These are phyloP conservation scores for Monosporozyma servazzii DNA, from an alignment of 805 yeast species.

Conservation along the genomic window DNA sequence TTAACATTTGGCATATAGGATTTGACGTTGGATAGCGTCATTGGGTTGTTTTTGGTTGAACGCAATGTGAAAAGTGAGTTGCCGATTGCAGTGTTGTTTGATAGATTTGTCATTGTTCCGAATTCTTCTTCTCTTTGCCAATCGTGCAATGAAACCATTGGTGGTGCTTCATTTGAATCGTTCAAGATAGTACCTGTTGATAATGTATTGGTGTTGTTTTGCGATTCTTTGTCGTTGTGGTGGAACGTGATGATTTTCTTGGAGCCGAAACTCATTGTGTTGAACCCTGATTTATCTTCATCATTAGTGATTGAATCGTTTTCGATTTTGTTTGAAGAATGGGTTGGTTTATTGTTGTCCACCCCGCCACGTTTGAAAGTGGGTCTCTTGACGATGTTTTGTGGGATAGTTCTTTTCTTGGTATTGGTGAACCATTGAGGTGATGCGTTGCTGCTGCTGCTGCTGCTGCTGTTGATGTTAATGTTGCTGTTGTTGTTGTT, in stretches of 20 bases:
- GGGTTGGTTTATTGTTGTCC: background rate
- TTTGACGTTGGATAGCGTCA: too few relatives aligned
- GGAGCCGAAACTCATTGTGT: slow-evolving; percentile 33
- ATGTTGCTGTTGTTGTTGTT: background rate
- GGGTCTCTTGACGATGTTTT: slow-evolving; percentile 37
- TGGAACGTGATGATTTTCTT: slow-evolving; percentile 18
- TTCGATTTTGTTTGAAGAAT: background rate
- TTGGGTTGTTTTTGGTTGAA: background rate
- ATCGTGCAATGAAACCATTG: slow-evolving; percentile 33
- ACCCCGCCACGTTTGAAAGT: slow-evolving; percentile 9
- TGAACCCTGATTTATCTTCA: slow-evolving; percentile 26
- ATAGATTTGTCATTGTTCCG: slow-evolving; percentile 7
- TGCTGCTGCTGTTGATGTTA: background rate
- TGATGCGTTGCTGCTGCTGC: slow-evolving; percentile 6
- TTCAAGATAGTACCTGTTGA: slow-evolving; percentile 13
- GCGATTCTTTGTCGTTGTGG: slow-evolving; percentile 6
- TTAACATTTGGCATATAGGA: background rate
- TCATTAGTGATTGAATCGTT: background rate
- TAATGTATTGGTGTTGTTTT: slow-evolving; percentile 2
- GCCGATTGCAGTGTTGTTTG: background rate
- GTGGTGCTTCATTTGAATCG: slow-evolving; percentile 36
- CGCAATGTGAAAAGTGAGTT: background rate
- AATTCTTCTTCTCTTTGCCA: slow-evolving; percentile 34
- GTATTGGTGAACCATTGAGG: slow-evolving; percentile 36
- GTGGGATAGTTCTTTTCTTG: slow-evolving; percentile 41